phyloP scores from a whole-genome alignment of 257 asterid species.

The Salvia splendens region DNA sequence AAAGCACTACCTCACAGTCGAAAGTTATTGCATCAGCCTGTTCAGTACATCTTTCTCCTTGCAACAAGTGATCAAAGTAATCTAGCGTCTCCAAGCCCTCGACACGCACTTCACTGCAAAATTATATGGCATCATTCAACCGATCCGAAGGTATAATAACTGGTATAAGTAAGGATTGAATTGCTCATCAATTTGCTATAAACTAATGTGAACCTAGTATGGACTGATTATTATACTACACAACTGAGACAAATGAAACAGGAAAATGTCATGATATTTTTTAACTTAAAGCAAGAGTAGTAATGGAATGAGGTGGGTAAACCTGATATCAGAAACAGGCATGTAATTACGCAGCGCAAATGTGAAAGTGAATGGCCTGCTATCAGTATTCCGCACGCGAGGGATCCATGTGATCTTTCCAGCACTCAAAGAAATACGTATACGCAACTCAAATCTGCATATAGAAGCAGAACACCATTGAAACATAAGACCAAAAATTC shows the following conservation, averaged over 20 bases:
- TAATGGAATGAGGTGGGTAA: conserved; percentile 36
- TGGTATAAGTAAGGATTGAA: background rate
- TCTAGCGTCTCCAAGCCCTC: conserved; percentile 97
- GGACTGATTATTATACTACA: background rate
- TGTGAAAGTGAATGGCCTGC: conserved; percentile 66
- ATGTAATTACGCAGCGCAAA: conserved; percentile 68
- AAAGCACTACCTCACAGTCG: conserved; percentile 66
- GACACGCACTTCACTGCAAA: conserved; percentile 82
- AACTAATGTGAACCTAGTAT: background rate
- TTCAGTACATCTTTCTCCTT: conserved; percentile 70
- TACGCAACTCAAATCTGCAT: conserved; percentile 74
- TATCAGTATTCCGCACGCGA: conserved; percentile 70
- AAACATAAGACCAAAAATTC: background rate
- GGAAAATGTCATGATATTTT: background rate
- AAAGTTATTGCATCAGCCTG: conserved; percentile 89
- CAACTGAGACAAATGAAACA: conserved; percentile 6
- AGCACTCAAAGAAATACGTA: conserved; percentile 60
- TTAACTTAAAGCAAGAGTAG: background rate
- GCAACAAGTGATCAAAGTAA: conserved; percentile 65
- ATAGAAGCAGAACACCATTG: conserved; percentile 30
- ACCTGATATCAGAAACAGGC: conserved; percentile 82
- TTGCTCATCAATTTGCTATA: background rate
- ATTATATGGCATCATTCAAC: conserved; percentile 47
- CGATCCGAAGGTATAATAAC: conserved; percentile 28
- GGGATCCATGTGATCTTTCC: conserved; percentile 74